Conservation (phyloP, 108 stramenopile species). For the Fragilaria crotonensis region DNA sequence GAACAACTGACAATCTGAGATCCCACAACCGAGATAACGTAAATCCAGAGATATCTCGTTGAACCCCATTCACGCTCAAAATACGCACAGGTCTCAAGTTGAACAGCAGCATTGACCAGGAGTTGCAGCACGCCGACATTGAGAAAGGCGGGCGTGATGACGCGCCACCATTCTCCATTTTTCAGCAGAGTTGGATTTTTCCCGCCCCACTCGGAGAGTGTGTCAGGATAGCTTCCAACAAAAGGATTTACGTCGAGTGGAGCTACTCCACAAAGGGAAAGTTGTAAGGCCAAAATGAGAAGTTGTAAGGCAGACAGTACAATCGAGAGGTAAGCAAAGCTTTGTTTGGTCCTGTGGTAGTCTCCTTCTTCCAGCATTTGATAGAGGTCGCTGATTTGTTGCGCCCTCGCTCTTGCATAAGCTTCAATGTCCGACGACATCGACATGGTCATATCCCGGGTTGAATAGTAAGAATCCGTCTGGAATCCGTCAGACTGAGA, state of each 20-base stretch:
- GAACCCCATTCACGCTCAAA: constrained; percentile 68
- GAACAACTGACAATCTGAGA: constrained; percentile 14
- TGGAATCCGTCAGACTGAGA: neutral
- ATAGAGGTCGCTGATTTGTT: neutral
- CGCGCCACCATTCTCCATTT: constrained; percentile 31
- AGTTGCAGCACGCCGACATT: constrained; percentile 54
- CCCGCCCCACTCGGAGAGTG: constrained; percentile 78
- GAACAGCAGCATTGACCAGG: constrained; percentile 39
- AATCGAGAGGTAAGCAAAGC: constrained; percentile 29
- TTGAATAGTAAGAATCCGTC: neutral
- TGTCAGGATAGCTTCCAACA: constrained; percentile 80
- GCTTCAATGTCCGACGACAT: neutral
- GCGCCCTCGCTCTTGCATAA: neutral
- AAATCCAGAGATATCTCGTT: constrained; percentile 20
- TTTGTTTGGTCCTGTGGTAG: constrained; percentile 19
- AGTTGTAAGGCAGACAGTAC: constrained; percentile 27
- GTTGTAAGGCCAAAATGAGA: constrained; percentile 24
- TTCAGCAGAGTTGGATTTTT: constrained; percentile 35
- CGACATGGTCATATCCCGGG: neutral
- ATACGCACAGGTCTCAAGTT: constrained; percentile 40
- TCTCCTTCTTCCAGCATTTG: constrained; percentile 9
- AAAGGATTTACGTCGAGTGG: constrained; percentile 73
- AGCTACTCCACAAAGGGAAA: constrained; percentile 47
- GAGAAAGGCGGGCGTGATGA: constrained; percentile 47
- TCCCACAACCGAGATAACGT: constrained; percentile 28